Evolutionary conservation across 768 basidiomycete genomes (phyloP).

Genomic region (Boletus subcaerulescens): DNA sequence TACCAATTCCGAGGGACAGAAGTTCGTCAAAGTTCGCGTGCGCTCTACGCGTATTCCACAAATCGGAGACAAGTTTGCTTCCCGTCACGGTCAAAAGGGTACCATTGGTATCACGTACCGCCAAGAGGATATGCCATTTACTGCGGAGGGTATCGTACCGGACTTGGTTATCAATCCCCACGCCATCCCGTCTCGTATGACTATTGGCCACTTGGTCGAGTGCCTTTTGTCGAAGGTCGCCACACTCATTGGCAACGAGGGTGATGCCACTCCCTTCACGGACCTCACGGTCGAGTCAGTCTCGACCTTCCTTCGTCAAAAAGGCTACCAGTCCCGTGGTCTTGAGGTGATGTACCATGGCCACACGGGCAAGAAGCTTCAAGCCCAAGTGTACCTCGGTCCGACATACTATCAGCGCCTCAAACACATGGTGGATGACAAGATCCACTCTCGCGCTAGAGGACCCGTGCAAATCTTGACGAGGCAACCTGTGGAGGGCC

Average conservation of each 20-base stretch:
- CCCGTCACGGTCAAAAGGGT: conserved; percentile 99
- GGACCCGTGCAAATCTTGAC: conserved; percentile 98
- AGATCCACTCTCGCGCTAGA: conserved; percentile 96
- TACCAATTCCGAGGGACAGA: conserved; percentile 92
- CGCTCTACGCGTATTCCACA: conserved; percentile 96
- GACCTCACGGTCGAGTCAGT: conserved; percentile 97
- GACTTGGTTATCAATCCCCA: conserved; percentile 99
- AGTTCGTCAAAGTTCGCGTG: conserved; percentile 97
- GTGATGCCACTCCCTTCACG: conserved; percentile 98
- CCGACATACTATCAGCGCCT: conserved; percentile 98
- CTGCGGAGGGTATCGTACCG: conserved; percentile 92
- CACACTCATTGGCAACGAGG: conserved; percentile 93
- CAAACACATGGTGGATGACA: conserved; percentile 99
- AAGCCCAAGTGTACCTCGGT: conserved; percentile 97
- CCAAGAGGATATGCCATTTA: conserved; percentile 99
- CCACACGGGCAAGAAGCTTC: conserved; percentile 95
- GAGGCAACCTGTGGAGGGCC: conserved; percentile 96
- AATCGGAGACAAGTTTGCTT: conserved; percentile 99
- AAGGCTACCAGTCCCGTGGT: conserved; percentile 96
- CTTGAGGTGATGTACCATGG: conserved; percentile 99
- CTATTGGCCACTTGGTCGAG: conserved; percentile 98
- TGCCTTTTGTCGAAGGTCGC: conserved; percentile 96
- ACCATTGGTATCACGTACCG: conserved; percentile 99
- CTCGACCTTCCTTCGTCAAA: conserved; percentile 83
- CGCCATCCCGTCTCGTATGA: conserved; percentile 99